Percentiles rank a stretch among this genome's conserved stretches.
Conservation (phyloP, 495 filamentous ascomycete species). For the Podospora pseudopauciseta region DNA sequence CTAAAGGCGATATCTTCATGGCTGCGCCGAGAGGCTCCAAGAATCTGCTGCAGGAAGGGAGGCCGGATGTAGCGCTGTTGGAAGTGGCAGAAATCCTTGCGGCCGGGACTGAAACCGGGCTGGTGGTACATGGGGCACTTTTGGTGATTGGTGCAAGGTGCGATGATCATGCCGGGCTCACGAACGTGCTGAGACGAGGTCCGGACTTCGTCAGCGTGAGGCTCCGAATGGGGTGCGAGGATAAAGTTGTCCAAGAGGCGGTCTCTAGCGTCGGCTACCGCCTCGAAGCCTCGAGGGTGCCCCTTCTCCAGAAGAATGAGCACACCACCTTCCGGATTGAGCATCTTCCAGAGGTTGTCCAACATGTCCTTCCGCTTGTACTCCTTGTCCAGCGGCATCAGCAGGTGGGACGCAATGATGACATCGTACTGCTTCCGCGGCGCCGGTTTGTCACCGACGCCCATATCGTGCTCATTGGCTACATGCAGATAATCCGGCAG, state of each 20-base stretch:
- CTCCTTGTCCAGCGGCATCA: constrained; percentile 68
- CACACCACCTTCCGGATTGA: constrained; percentile 80
- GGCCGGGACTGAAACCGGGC: constrained; percentile 61
- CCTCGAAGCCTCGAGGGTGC: constrained; percentile 85
- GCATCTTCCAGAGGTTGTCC: constrained; percentile 82
- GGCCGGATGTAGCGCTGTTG: constrained; percentile 83
- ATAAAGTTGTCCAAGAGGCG: constrained; percentile 74
- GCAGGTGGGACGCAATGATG: constrained; percentile 80
- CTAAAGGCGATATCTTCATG: constrained; percentile 89
- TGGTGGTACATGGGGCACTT: constrained; percentile 83
- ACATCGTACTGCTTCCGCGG: constrained; percentile 80
- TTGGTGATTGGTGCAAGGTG: constrained; percentile 89
- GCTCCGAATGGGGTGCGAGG: constrained; percentile 54
- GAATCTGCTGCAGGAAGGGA: constrained; percentile 71
- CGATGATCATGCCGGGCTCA: constrained; percentile 86
- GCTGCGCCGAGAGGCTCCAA: constrained; percentile 65
- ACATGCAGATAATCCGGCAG: constrained; percentile 85
- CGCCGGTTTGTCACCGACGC: constrained; percentile 36
- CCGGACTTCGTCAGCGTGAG: constrained; percentile 29
- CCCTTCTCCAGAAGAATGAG: constrained; percentile 90
- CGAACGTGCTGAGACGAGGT: constrained; percentile 28
- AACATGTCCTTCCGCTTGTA: constrained; percentile 71
- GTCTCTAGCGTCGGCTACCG: constrained; percentile 76
- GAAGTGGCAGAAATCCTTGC: constrained; percentile 91
- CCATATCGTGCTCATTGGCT: constrained; percentile 36